Evolutionary conservation across 371 early-diverging fungal species (phyloP).

Genomic region (Rhizomucor pusillus): DNA sequence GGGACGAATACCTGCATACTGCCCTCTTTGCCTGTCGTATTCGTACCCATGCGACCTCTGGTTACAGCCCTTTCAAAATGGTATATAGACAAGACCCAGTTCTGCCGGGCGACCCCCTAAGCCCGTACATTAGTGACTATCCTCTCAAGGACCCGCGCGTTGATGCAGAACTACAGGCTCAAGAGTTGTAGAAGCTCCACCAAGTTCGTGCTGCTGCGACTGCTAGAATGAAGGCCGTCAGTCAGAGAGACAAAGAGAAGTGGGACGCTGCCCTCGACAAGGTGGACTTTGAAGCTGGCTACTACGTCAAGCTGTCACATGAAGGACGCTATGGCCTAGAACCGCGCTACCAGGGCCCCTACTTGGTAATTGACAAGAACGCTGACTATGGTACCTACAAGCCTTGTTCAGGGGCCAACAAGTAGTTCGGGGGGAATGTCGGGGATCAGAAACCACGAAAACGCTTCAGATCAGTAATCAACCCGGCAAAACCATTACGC

Average conservation of each 20-base stretch:
- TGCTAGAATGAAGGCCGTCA: neutral
- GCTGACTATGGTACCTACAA: slow-evolving; percentile 3
- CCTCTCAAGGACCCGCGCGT: neutral
- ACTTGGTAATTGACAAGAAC: slow-evolving; percentile 1
- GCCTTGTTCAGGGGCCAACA: too few relatives aligned
- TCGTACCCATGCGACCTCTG: slow-evolving; percentile 8
- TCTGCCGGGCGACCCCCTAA: slow-evolving; percentile 11
- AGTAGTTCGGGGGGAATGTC: too few relatives aligned
- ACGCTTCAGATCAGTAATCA: too few relatives aligned
- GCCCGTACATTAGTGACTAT: slow-evolving; percentile 1
- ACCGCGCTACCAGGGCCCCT: slow-evolving; percentile 10
- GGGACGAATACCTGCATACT: slow-evolving; percentile 11
- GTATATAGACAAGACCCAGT: slow-evolving; percentile 14
- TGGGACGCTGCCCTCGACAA: slow-evolving; percentile 15
- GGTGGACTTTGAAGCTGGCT: slow-evolving; percentile 11
- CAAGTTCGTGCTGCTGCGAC: slow-evolving; percentile 2
- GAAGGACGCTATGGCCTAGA: slow-evolving; percentile 12
- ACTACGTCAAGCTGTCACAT: slow-evolving; percentile 10
- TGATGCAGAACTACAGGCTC: neutral
- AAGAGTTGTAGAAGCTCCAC: neutral
- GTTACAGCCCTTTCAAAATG: slow-evolving; percentile 15
- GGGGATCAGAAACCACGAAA: too few relatives aligned
- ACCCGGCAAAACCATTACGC: too few relatives aligned
- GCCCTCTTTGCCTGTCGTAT: slow-evolving; percentile 17
- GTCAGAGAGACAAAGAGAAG: slow-evolving; percentile 15